Evolutionary conservation across 352 stramenopile species (phyloP).

Genomic region (Sclerospora graminicola): DNA sequence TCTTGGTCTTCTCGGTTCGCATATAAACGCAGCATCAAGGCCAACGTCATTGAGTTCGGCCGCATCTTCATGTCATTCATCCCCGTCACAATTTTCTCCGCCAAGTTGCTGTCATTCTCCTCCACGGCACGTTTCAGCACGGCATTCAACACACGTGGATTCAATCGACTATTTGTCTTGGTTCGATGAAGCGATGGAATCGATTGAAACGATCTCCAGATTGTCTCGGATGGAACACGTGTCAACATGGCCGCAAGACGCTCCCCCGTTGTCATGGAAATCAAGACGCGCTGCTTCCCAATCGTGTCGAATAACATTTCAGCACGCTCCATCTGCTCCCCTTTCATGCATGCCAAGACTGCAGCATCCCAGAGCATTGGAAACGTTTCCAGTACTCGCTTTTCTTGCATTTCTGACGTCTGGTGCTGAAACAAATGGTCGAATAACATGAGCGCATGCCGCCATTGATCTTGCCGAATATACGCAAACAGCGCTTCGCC

Average conservation of each 20-base stretch:
- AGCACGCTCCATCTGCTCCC: slow-evolving; percentile 35
- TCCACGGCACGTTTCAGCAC: slow-evolving; percentile 48
- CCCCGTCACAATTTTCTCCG: slow-evolving; percentile 40
- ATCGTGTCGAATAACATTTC: slow-evolving; percentile 38
- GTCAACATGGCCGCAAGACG: slow-evolving; percentile 34
- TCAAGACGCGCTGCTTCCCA: slow-evolving; percentile 19
- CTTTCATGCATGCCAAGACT: slow-evolving; percentile 35
- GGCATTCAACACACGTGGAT: slow-evolving; percentile 47
- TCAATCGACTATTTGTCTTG: slow-evolving; percentile 10
- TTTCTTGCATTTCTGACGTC: slow-evolving; percentile 24
- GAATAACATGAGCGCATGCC: slow-evolving; percentile 62
- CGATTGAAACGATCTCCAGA: slow-evolving; percentile 45
- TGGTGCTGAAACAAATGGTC: slow-evolving; percentile 51
- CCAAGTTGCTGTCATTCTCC: slow-evolving; percentile 34
- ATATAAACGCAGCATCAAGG: slow-evolving; percentile 57
- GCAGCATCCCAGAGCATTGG: slow-evolving; percentile 61
- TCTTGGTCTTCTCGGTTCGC: slow-evolving; percentile 31
- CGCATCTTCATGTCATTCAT: slow-evolving; percentile 24
- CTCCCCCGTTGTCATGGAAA: slow-evolving; percentile 42
- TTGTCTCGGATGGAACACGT: slow-evolving; percentile 26
- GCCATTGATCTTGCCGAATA: slow-evolving; percentile 49
- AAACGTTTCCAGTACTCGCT: slow-evolving; percentile 31
- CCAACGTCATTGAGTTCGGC: slow-evolving; percentile 67
- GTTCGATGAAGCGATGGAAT: slow-evolving; percentile 40
- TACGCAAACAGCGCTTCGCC: slow-evolving; percentile 62